Percentiles rank a stretch among this genome's conserved stretches.
phyloP scores from a whole-genome alignment of 2,329 filamentous ascomycete species.

The Fusarium pseudonygamai region DNA sequence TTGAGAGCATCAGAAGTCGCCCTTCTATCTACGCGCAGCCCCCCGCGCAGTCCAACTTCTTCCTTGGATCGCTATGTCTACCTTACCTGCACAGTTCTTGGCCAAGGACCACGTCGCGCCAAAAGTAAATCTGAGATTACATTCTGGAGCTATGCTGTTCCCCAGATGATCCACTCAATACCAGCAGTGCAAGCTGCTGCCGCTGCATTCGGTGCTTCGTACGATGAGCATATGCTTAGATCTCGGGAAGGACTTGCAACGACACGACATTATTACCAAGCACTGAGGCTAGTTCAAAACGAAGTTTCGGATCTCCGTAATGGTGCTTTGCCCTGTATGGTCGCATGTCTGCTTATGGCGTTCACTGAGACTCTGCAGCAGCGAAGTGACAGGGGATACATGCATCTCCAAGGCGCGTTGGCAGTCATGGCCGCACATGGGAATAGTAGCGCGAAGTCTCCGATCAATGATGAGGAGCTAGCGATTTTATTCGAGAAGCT shows the following conservation, averaged over 20 bases:
- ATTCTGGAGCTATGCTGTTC: conserved; percentile 19
- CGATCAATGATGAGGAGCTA: background rate
- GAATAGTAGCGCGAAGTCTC: accelerated
- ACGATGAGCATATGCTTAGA: conserved; percentile 15
- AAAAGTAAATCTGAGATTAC: background rate
- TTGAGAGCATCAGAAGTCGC: background rate
- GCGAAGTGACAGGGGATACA: conserved; percentile 11
- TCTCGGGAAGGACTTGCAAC: background rate
- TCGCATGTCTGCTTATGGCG: conserved; percentile 15
- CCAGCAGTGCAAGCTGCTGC: conserved; percentile 16
- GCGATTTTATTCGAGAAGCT: conserved; percentile 15
- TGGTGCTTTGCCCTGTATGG: background rate
- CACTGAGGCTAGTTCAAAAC: conserved; percentile 1
- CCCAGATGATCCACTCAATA: conserved; percentile 21
- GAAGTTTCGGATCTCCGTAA: background rate
- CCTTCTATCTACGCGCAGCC: background rate
- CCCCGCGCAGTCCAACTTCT: background rate
- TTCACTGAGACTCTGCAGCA: conserved; percentile 15
- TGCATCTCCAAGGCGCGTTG: conserved; percentile 18
- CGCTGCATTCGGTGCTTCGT: conserved; percentile 18
- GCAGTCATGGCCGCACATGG: background rate
- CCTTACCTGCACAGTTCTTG: conserved; percentile 14
- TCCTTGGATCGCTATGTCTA: background rate
- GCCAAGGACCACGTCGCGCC: conserved; percentile 10
- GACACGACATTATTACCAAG: background rate